Percentiles rank a stretch among this genome's conserved stretches.
phyloP scores from a whole-genome alignment of 495 filamentous ascomycete genomes.

The Penicillium desertorum region DNA sequence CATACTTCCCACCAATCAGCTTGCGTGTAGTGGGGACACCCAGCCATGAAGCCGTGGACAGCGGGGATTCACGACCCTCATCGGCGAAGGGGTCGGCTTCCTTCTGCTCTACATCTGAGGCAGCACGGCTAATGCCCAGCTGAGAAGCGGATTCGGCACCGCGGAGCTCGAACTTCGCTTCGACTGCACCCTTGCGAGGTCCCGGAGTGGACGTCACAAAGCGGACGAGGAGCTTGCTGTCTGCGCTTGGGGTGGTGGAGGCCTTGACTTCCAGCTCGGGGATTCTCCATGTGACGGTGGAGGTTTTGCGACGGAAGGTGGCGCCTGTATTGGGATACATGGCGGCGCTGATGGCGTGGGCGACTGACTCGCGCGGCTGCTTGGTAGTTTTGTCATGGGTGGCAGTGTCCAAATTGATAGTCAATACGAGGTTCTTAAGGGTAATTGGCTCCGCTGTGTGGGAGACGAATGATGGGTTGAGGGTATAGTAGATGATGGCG shows the following conservation, averaged over 20 bases:
- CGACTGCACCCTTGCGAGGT: conserved; percentile 72
- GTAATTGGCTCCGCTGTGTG: conserved; percentile 52
- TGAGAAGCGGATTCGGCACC: conserved; percentile 55
- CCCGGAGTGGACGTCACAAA: conserved; percentile 74
- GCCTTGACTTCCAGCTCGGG: conserved; percentile 68
- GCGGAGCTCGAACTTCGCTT: conserved; percentile 77
- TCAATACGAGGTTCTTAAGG: conserved; percentile 78
- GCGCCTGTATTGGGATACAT: conserved; percentile 52
- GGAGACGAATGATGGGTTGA: conserved; percentile 69
- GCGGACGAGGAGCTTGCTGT: conserved; percentile 74
- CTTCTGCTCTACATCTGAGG: conserved; percentile 28
- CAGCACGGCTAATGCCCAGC: conserved; percentile 57
- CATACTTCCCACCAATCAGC: conserved; percentile 76
- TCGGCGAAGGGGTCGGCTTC: conserved; percentile 69
- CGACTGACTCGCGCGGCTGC: conserved; percentile 44
- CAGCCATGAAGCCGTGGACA: conserved; percentile 61
- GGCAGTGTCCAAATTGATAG: conserved; percentile 68
- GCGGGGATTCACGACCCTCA: conserved; percentile 43
- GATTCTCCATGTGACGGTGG: conserved; percentile 85
- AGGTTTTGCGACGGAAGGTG: conserved; percentile 81
- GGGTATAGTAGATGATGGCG: conserved; percentile 77
- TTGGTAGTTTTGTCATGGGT: conserved; percentile 40
- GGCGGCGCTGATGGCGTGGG: conserved; percentile 44
- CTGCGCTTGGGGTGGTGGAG: conserved; percentile 28
- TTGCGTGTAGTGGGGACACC: conserved; percentile 70